Evolutionary conservation across 805 yeast species (phyloP), one percentile per base, ranked within the genome.

Genomic region (Blastobotrys parvus): DNA sequence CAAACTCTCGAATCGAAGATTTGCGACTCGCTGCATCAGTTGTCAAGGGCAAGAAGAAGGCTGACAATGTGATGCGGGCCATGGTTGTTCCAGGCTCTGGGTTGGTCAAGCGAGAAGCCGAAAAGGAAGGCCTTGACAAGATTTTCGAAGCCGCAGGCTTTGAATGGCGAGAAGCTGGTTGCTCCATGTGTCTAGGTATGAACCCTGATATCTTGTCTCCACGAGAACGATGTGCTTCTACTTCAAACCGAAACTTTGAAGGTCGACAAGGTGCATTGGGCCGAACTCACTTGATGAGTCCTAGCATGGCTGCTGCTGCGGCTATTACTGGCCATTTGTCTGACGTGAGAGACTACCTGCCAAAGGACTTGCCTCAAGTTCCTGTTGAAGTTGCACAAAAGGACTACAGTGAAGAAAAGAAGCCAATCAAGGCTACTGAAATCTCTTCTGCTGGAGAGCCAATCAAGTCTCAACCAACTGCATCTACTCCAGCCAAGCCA

Each of bases 261-360:
- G 98, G 98, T 57, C 89, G 98, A 68, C 98, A 92, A 73, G 98
- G 98, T 69, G 95, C 96, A 41, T 70, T 69, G 47, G 87, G 96
- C 15, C 79, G 98, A 70, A 92, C 98, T 16, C 98, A 92, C 63
- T 75, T 92, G 61, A 87, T 90, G 95, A 86, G 96, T 11, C 98
- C 98, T 32, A 95, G 95, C 18, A 92, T 92, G 98, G 98, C 98
- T 38, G 98, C 98, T 25, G 97, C 97, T 17, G 97, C 98, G 16
- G 96, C 89, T 57, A 80, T 92, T 54, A 75, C 74, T 44, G 98
- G 98, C 53, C 87, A 81, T 59, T 80, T 92, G 57, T 75, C 84
- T 37, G 98, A 92, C 61, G 89, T 89, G 55, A 81, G 98, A 68
- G 82, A 85, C 44, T 85, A 75, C 63, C 69, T 77, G 47, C 82